Base-by-base conservation (phyloP, 1,284 basidiomycete species). In the Heterobasidion irregulare region DNA sequence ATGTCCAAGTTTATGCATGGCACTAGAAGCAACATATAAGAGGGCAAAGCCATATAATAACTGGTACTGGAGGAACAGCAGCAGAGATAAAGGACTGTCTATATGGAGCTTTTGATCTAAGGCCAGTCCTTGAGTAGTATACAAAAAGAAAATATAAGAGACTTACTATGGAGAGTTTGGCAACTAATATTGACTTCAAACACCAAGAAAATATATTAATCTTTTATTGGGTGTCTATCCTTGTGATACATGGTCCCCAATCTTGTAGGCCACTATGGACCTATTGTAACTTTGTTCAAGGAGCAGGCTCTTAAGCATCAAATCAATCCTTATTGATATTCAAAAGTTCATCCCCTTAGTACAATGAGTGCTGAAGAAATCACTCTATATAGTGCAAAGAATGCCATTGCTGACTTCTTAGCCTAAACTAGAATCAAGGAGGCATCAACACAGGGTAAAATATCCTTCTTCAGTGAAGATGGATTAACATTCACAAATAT, bases 361-460 rank as follows among this genome's bases (percentile, higher is more conserved):
- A 59, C 60, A 5, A 62, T 61, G 26, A 50, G 50, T 15, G 53
- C 56, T 3, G 47, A 62, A 18, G 62, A 64, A 52, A 55, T 57
- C 1, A 45, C 57, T 12, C 52, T 50, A 3, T 36, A 55, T 36
- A 58, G 60, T 1, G 58, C 60, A 53, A 60, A 59, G 47, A 52
- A 57, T 13, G 60, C 55, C 0, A 8, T 62, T 7, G 8, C 10
- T 3, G 60, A 64, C 44, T 61, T 64, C 43, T 15, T 57, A 2
- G 16, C 15, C 13, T 60, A 64, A 56, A 16, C 57, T 6, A 58
- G 57, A 0, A 47, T 60, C 12, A 55, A 36, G 13, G 2, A n/a
- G n/a, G n/a, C n/a, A n/a, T n/a, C n/a, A n/a, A n/a, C n/a, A n/a
- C n/a, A n/a, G n/a, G 32, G 16, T 6, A 38, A 41, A 5, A 18